A percentile compares a stretch with the other conserved stretches of the same genome.
These are phyloP conservation scores for Ogataea methylovora DNA, from an alignment of 805 yeast species.

Conservation along the genomic window DNA sequence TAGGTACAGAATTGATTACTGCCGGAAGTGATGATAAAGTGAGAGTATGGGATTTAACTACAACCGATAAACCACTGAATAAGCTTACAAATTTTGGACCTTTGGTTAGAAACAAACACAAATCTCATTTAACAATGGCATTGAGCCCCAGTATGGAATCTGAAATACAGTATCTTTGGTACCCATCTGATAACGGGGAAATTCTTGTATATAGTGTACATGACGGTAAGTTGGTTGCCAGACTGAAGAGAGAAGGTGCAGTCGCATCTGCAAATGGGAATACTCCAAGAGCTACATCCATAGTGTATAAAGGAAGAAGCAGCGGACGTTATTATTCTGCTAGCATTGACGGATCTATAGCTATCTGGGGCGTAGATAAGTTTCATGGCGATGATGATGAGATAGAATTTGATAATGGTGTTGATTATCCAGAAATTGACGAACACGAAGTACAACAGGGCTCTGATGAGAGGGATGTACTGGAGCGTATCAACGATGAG, in stretches of 20 bases:
- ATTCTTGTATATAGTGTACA: constrained; percentile 47
- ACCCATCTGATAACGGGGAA: constrained; percentile 74
- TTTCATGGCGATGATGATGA: background rate
- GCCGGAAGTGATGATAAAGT: constrained; percentile 78
- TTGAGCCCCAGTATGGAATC: constrained; percentile 46
- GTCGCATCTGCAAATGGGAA: constrained; percentile 5
- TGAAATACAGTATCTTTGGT: constrained; percentile 49
- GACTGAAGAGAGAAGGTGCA: constrained; percentile 39
- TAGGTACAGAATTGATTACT: constrained; percentile 55
- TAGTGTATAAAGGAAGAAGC: constrained; percentile 40
- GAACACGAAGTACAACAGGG: constrained; percentile 1
- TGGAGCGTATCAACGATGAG: constrained; percentile 22
- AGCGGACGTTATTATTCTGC: constrained; percentile 48
- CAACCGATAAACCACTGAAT: constrained; percentile 39
- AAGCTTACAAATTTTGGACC: constrained; percentile 74
- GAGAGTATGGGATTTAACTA: constrained; percentile 68
- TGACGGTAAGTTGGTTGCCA: constrained; percentile 56
- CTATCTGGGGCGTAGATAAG: constrained; percentile 43
- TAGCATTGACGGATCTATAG: constrained; percentile 58
- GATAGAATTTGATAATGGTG: constrained; percentile 14
- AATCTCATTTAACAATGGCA: constrained; percentile 49
- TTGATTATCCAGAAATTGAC: constrained; percentile 1
- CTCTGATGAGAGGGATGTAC: constrained; percentile 5
- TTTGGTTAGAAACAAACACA: constrained; percentile 54
- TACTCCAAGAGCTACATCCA: constrained; percentile 41